These are phyloP conservation scores for Scutellaria barbata DNA, from an alignment of 257 asterid genomes.

Conservation along the genomic window DNA sequence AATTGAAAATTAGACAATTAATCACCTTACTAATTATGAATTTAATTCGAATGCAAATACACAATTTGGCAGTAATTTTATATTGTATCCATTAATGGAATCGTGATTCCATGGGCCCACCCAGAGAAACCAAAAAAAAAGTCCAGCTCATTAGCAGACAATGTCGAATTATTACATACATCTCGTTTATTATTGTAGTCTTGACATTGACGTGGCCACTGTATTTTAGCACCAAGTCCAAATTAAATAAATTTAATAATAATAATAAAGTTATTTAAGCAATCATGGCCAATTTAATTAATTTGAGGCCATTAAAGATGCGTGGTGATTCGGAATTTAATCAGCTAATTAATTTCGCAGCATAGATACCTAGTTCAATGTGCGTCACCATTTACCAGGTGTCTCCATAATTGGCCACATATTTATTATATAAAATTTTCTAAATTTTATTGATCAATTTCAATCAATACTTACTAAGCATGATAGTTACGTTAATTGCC, in stretches of 20 bases:
- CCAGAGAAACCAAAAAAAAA: background rate
- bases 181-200: background rate
- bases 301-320: conserved; percentile 13
- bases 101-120: background rate
- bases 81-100: background rate
- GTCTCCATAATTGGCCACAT: conserved; percentile 24
- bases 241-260: conserved; percentile 10
- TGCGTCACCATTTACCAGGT: background rate
- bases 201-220: conserved; percentile 21
- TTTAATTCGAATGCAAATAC: background rate
- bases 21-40: too few species aligned
- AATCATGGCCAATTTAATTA: background rate
- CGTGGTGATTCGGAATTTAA: conserved; percentile 35
- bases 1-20: background rate
- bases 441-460: background rate
- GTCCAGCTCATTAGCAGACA: conserved; percentile 31
- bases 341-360: conserved; percentile 27
- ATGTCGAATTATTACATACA: background rate
- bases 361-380: background rate
- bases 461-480: background rate
- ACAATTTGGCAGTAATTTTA: background rate
- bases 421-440: background rate
- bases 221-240: conserved; percentile 12
- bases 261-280: background rate
- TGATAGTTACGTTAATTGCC: conserved; percentile 17